Conservation (phyloP, 495 filamentous ascomycete species). For the Pyronema omphalodes region DNA sequence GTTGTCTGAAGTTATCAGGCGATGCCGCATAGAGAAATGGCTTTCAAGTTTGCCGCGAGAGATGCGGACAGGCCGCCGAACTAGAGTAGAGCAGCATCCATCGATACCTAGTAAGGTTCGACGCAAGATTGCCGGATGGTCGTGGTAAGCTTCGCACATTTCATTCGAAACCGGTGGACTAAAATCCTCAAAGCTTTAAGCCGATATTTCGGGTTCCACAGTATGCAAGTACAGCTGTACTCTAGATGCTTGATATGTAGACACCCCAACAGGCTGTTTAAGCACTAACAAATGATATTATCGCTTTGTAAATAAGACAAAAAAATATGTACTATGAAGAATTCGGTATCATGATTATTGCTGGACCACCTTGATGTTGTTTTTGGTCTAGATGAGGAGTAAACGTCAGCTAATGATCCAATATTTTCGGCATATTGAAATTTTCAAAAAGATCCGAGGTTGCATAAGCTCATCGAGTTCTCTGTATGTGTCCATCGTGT, state of each 20-base stretch:
- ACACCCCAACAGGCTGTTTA: too few species aligned
- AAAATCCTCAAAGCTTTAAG: not conserved
- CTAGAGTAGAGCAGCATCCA: too few species aligned
- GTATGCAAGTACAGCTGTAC: not conserved
- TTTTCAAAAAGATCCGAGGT: too few species aligned
- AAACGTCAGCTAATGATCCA: not conserved
- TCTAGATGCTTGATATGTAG: not conserved
- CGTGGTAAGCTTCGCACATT: too few species aligned
- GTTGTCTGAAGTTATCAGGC: too few species aligned
- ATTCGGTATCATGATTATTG: conserved; percentile 8
- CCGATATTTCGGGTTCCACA: not conserved
- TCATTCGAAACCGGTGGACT: too few species aligned
- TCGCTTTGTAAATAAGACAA: conserved; percentile 2
- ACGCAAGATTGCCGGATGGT: not conserved
- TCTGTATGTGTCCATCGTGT: too few species aligned
- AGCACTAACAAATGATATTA: conserved; percentile 4
- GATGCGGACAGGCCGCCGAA: too few species aligned
- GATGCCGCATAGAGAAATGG: too few species aligned
- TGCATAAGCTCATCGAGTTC: too few species aligned
- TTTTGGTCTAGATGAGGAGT: conserved; percentile 61
- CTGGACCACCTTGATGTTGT: conserved; percentile 83
- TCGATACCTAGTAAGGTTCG: not conserved
- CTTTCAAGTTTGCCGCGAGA: too few species aligned
- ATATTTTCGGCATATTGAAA: too few species aligned
- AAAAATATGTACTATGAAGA: not conserved